Conservation (phyloP, 306 rosid species). For the Heteromeles arbutifolia region DNA sequence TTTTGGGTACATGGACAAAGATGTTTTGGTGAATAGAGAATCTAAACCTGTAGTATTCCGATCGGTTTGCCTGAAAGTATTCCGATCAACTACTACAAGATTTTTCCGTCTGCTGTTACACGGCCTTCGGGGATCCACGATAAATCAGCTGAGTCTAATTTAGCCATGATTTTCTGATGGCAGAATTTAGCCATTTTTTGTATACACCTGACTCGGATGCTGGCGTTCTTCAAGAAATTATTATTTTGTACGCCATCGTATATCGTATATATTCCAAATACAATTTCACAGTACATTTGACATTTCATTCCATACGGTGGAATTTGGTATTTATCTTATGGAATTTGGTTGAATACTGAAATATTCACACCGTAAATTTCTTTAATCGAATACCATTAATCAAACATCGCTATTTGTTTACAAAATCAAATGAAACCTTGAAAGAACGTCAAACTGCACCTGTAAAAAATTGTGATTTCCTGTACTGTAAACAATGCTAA, state of each 20-base stretch:
- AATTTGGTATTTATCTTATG: background rate
- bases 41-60: background rate
- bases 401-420: background rate
- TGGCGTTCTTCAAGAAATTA: background rate
- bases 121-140: background rate
- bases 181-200: background rate
- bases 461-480: slow-evolving; percentile 12
- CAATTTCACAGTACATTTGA: background rate
- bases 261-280: background rate
- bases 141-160: background rate
- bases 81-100: background rate
- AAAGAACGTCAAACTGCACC: background rate
- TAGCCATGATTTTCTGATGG: slow-evolving; percentile 2
- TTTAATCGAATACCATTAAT: background rate
- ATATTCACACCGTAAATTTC: background rate
- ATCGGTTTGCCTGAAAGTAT: slow-evolving; percentile 17
- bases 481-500: slow-evolving; percentile 1
- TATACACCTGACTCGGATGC: background rate
- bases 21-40: slow-evolving; percentile 40
- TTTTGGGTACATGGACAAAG: slow-evolving; percentile 86
- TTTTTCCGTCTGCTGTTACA: background rate
- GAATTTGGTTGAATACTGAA: background rate
- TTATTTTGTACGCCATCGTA: background rate
- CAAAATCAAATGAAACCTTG: background rate
- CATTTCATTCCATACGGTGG: background rate